phyloP scores from a whole-genome alignment of 2,329 filamentous ascomycete species.

The Aspergillus sp. region DNA sequence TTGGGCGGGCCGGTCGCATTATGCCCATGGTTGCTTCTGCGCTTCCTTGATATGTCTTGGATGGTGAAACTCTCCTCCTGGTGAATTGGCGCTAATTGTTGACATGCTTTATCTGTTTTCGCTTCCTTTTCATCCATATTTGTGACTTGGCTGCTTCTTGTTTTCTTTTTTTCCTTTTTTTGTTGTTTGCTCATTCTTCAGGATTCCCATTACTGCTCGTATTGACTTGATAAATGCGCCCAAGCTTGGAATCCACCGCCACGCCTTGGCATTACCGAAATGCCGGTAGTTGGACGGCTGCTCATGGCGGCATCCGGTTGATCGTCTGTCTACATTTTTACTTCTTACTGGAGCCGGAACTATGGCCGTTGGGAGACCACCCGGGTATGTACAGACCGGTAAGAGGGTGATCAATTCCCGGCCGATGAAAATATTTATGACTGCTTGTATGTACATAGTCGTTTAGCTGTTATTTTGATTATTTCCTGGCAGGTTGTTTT shows the following conservation, averaged over 20 bases:
- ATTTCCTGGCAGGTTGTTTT: not conserved
- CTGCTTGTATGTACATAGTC: not conserved
- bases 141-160: conserved; percentile 10
- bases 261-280: not conserved
- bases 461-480: not conserved
- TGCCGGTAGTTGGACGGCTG: not conserved
- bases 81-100: conserved; percentile 16
- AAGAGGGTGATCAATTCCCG: too few relatives aligned
- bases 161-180: conserved; percentile 2
- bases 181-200: conserved; percentile 9
- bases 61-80: not conserved
- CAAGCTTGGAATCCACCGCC: not conserved
- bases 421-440: not conserved
- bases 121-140: conserved; percentile 7
- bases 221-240: not conserved
- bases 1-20: not conserved
- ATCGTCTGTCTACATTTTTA: too few relatives aligned
- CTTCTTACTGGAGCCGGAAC: too few relatives aligned
- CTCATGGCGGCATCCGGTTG: not conserved
- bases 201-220: conserved; percentile 19
- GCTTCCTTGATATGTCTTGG: not conserved
- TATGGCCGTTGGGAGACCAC: not conserved
- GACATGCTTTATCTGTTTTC: conserved; percentile 5
- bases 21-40: not conserved
- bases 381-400: not conserved